Conservation (phyloP, 2,329 filamentous ascomycete genomes). For the Cladosporium sp. region DNA sequence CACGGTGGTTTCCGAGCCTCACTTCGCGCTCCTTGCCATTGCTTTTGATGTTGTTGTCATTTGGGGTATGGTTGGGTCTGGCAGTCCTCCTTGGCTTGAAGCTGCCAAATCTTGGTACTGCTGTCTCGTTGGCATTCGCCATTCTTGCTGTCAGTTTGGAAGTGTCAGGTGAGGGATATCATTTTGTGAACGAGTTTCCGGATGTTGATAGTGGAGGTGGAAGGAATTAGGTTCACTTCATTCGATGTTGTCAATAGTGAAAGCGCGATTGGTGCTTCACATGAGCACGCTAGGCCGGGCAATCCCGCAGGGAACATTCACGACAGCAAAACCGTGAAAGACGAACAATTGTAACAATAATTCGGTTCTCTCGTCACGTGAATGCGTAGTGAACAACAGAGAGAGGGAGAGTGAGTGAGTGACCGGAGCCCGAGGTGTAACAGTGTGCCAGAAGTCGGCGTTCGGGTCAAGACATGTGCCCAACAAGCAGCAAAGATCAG, state of each 20-base stretch:
- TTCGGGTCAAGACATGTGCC: constrained; percentile 12
- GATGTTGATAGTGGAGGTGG: neutral
- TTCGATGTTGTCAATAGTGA: neutral
- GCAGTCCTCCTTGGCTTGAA: constrained; percentile 60
- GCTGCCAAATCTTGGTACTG: constrained; percentile 72
- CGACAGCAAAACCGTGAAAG: neutral
- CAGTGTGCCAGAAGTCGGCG: neutral
- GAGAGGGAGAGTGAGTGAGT: neutral
- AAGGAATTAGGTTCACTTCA: neutral
- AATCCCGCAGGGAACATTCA: neutral
- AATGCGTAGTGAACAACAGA: too few relatives aligned
- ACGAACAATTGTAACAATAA: too few relatives aligned
- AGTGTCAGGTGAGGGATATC: neutral
- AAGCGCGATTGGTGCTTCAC: neutral
- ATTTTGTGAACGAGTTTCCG: neutral
- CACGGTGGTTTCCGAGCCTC: constrained; percentile 10
- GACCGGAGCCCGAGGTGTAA: neutral
- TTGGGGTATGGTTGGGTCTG: constrained; percentile 16
- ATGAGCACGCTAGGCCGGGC: neutral
- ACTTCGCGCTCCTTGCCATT: constrained; percentile 6
- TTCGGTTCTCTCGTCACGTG: too few relatives aligned
- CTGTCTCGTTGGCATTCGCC: constrained; percentile 1
- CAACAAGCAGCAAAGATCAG: neutral
- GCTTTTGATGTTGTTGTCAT: constrained; percentile 18
- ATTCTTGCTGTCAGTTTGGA: neutral